Base-by-base conservation (phyloP, 1,284 basidiomycete species). In the Heterobasidion parviporum region DNA sequence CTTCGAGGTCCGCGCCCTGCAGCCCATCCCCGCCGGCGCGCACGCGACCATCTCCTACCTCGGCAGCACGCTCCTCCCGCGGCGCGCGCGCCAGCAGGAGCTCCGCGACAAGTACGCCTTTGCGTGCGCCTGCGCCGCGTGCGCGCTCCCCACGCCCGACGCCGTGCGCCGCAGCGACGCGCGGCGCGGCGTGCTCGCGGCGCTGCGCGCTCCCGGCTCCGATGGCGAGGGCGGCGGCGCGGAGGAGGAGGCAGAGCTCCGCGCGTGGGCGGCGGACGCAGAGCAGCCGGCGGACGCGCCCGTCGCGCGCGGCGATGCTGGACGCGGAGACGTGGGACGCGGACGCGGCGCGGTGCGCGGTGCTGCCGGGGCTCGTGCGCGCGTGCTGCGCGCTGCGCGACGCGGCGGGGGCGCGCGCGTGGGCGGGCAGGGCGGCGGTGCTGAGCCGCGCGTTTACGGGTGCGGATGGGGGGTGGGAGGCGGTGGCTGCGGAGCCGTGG, bases 351-450 rank as follows among this genome's bases (percentile, higher is more conserved):
- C 60, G 60, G 59, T 55, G 55, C 53, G 56, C 50, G 20, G 56
- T 47, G 44, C 54, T 45, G 12, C 44, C 34, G 3, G 53, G 60
- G n/a, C 43, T 62, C 6, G 61, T 56, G 51, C 61, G 61, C 55
- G 62, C 57, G 8, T 62, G 55, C 26, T 62, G 60, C 33, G 63
- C 61, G n/a, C 49, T 62, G 3, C 60, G 52, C 48, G 56, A 63
- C 48, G 52, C 33, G 14, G 55, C 58, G 52, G 59, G 55, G 2
- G 60, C 62, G 32, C 18, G 47, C 43, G 38, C 26, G 48, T 60
- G 56, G 57, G 60, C 62, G 26, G 4, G 18, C 15, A 56, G 56
- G 8, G 61, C 60, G 8, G 54, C 55, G 18, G 54, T 20, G 7
- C 49, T 62, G 6, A 56, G 41, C 15, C 50, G 18, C 2, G 59